A percentile compares a stretch with the other conserved stretches of the same genome.
Conservation (phyloP, 352 stramenopile species). For the Elongisporangium undulatum region DNA sequence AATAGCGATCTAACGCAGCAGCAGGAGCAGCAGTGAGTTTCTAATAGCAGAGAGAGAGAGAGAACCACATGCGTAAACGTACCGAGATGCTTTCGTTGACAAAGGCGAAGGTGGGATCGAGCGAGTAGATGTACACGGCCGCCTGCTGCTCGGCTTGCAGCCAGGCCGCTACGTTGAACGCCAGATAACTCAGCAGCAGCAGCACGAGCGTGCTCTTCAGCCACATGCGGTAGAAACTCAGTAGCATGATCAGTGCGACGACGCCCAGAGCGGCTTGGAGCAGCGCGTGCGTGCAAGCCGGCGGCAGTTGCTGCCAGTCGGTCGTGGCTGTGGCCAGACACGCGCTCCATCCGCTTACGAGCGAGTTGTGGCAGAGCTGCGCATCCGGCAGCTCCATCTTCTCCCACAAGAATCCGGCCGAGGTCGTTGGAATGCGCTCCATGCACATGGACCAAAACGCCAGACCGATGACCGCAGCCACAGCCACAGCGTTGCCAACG, state of each 20-base stretch:
- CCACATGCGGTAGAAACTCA: conserved; percentile 55
- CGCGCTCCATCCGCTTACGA: conserved; percentile 6
- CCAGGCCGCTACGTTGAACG: conserved; percentile 31
- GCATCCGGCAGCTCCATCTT: conserved; percentile 17
- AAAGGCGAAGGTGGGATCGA: conserved; percentile 76
- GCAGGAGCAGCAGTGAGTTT: neutral
- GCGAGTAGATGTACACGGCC: conserved; percentile 55
- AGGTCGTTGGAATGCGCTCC: conserved; percentile 3
- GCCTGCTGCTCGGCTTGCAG: conserved; percentile 42
- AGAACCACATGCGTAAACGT: conserved; percentile 9
- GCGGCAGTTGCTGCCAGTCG: conserved; percentile 1
- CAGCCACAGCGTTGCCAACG: conserved; percentile 15
- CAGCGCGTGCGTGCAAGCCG: conserved; percentile 9
- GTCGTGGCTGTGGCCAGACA: conserved; percentile 9
- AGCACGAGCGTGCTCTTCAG: conserved; percentile 57
- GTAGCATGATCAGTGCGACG: conserved; percentile 17
- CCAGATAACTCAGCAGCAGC: conserved; percentile 14
- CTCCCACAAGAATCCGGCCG: conserved; percentile 13
- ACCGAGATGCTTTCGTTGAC: conserved; percentile 84
- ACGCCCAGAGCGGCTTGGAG: conserved; percentile 12
- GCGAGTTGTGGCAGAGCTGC: conserved; percentile 5
- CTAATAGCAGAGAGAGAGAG: neutral
- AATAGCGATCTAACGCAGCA: conserved; percentile 48
- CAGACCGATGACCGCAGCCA: neutral
- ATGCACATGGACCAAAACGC: neutral